A percentile compares a stretch with the other conserved stretches of the same genome.
phyloP scores from a whole-genome alignment of 257 asterid species.

The Vinca minor region DNA sequence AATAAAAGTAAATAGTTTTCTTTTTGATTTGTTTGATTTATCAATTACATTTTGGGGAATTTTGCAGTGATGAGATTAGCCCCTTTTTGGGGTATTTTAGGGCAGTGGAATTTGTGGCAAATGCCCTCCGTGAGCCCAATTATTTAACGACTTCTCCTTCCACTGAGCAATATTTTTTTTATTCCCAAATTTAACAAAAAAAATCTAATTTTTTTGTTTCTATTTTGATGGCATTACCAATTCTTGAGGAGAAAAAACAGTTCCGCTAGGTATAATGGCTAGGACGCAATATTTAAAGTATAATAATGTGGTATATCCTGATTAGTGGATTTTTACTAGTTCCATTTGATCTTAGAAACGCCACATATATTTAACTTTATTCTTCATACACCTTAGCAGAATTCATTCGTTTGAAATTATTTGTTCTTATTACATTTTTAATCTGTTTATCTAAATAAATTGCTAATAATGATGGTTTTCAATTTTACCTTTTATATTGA shows the following conservation, averaged over 20 bases:
- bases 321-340: slow-evolving; percentile 31
- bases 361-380: slow-evolving; percentile 55
- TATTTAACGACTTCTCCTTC: slow-evolving; percentile 51
- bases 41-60: too few relatives aligned
- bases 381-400: too few relatives aligned
- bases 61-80: slow-evolving; percentile 40
- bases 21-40: neutral
- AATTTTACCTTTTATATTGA: too few relatives aligned
- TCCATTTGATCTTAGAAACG: slow-evolving; percentile 71
- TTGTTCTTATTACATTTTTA: too few relatives aligned
- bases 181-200: too few relatives aligned
- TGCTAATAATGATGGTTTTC: too few relatives aligned
- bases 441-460: too few relatives aligned
- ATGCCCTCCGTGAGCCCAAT: slow-evolving; percentile 38
- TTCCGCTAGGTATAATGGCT: slow-evolving; percentile 78
- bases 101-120: slow-evolving; percentile 37
- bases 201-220: too few relatives aligned
- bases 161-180: slow-evolving; percentile 46
- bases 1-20: too few relatives aligned
- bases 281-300: slow-evolving; percentile 39
- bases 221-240: slow-evolving; percentile 52
- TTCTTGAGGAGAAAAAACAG: slow-evolving; percentile 45
- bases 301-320: slow-evolving; percentile 70
- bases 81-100: slow-evolving; percentile 26
- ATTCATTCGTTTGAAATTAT: too few relatives aligned